Conservation (phyloP, 345 rosid species). For the Cardamine chenopodiifolia region DNA sequence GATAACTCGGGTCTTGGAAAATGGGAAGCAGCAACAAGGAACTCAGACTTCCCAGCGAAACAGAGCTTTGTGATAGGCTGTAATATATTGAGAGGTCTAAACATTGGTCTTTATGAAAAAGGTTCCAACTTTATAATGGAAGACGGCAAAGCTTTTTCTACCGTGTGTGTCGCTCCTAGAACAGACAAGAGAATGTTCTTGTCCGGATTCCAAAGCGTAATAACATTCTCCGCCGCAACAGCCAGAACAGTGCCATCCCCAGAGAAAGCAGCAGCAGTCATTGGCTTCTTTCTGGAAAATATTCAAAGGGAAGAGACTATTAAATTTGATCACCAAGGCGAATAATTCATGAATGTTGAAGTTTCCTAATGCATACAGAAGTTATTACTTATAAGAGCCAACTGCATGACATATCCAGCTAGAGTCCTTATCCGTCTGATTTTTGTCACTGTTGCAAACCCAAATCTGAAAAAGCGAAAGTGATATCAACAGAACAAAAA, state of each 20-base stretch:
- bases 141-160: conserved; percentile 21
- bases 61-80: conserved; percentile 59
- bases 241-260: conserved; percentile 95
- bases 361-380: conserved; percentile 10
- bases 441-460: conserved; percentile 57
- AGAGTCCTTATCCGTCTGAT: conserved; percentile 46
- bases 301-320: background rate
- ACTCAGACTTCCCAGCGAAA: conserved; percentile 73
- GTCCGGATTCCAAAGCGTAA: conserved; percentile 90
- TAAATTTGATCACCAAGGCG: background rate
- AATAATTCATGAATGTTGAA: background rate
- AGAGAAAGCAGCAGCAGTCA: conserved; percentile 96
- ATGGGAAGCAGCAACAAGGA: conserved; percentile 72
- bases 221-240: conserved; percentile 86
- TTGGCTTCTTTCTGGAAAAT: conserved; percentile 67
- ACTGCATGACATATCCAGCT: conserved; percentile 92
- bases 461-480: conserved; percentile 59
- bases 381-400: conserved; percentile 83
- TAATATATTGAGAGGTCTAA: background rate
- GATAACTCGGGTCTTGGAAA: conserved; percentile 67
- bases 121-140: background rate
- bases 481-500: background rate
- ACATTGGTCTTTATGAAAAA: conserved; percentile 1
- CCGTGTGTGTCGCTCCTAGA: conserved; percentile 68
- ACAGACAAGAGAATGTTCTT: conserved; percentile 78